These are phyloP conservation scores for Macrophomina tecta DNA, from an alignment of 2,329 filamentous ascomycete species.

Conservation along the genomic window DNA sequence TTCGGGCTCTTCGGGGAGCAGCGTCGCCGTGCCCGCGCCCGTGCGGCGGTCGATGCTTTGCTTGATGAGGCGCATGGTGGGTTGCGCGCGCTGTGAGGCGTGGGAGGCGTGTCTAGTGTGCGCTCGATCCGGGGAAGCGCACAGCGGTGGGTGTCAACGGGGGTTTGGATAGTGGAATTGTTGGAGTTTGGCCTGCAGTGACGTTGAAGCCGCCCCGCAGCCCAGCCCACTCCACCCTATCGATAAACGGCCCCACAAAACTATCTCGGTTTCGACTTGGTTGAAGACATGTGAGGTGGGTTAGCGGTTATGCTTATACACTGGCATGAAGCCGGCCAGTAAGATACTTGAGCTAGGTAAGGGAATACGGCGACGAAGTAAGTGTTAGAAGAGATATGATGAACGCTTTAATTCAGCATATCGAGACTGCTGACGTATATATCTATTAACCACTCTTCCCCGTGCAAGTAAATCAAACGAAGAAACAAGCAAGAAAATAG, in stretches of 20 bases:
- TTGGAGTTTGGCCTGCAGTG: conserved; percentile 8
- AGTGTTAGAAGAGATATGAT: no score
- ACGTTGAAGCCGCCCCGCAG: conserved; percentile 17
- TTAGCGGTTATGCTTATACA: no score
- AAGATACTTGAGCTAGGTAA: no score
- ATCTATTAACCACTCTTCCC: no score
- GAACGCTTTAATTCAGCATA: no score
- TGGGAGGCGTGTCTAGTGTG: no score
- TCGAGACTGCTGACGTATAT: no score
- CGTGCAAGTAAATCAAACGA: no score
- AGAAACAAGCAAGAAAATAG: no score
- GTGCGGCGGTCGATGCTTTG: conserved; percentile 67
- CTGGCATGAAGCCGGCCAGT: no score
- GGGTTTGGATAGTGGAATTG: neutral
- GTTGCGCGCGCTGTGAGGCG: neutral
- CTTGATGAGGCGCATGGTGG: conserved; percentile 69
- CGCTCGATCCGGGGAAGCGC: neutral
- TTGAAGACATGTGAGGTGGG: neutral
- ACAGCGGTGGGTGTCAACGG: no score
- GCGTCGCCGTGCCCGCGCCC: conserved; percentile 68
- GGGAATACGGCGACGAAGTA: no score
- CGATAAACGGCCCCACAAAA: conserved; percentile 1
- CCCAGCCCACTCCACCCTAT: conserved; percentile 14
- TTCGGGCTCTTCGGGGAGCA: conserved; percentile 75
- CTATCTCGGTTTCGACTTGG: neutral